A percentile compares a stretch with the other conserved stretches of the same genome.
Conservation (phyloP, 345 rosid species). For the Clarkia xantiana region DNA sequence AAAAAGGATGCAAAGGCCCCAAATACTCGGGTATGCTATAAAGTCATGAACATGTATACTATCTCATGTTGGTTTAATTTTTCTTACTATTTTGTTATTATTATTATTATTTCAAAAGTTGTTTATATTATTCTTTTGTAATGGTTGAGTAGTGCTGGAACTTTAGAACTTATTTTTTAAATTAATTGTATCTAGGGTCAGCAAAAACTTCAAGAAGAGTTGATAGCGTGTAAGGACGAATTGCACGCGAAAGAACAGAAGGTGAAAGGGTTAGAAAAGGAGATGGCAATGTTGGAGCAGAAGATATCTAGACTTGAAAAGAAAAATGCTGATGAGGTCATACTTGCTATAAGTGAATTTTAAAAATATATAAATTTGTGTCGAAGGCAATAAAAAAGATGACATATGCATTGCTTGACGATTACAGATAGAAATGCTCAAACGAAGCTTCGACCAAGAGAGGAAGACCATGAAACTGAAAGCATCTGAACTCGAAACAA, state of each 20-base stretch:
- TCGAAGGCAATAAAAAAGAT: neutral
- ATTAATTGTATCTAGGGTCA: conserved; percentile 20
- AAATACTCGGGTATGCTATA: conserved; percentile 38
- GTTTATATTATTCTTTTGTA: neutral
- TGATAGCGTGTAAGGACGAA: conserved; percentile 45
- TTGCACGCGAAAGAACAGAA: conserved; percentile 40
- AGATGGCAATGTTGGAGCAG: conserved; percentile 46
- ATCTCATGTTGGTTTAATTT: neutral
- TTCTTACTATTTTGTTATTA: conserved; percentile 1
- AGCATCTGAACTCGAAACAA: conserved; percentile 55
- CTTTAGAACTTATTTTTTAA: conserved; percentile 3
- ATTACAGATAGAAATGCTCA: conserved; percentile 38
- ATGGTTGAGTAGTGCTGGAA: conserved; percentile 2
- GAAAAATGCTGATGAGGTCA: conserved; percentile 65
- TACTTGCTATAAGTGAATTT: conserved; percentile 1
- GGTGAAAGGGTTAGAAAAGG: conserved; percentile 32
- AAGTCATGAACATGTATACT: neutral
- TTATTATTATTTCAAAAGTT: neutral
- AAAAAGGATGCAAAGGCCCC: conserved; percentile 26
- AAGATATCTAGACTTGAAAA: conserved; percentile 45
- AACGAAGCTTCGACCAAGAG: conserved; percentile 57
- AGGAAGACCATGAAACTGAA: conserved; percentile 38
- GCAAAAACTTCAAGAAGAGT: conserved; percentile 49
- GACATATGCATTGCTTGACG: neutral
- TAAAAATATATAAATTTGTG: neutral